A percentile compares a stretch with the other conserved stretches of the same genome.
Conservation (phyloP, 192 early-diverging fungal species). For the Backusella liffmaniae region DNA sequence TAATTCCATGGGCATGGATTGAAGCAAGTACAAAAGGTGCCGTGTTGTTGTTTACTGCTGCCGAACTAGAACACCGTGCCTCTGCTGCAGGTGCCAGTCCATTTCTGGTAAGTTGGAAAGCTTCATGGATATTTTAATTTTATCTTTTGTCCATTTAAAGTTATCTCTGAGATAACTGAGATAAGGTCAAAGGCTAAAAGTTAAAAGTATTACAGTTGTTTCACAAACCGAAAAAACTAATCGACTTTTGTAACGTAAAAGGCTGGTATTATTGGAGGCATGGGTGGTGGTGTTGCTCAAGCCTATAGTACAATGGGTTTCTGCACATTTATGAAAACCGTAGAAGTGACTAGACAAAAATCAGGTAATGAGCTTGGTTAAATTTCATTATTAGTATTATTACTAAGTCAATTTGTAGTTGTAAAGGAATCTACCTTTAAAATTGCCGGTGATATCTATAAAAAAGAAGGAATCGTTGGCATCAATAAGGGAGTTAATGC, state of each 20-base stretch:
- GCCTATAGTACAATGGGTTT: slow-evolving; percentile 99
- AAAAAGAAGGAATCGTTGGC: slow-evolving; percentile 89
- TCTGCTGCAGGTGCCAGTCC: slow-evolving; percentile 49
- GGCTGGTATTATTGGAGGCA: slow-evolving; percentile 86
- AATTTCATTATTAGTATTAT: background rate
- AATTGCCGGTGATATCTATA: slow-evolving; percentile 87
- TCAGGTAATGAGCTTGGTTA: slow-evolving; percentile 29
- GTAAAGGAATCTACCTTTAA: slow-evolving; percentile 71
- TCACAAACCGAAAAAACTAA: background rate
- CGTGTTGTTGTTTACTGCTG: slow-evolving; percentile 58
- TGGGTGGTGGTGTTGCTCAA: slow-evolving; percentile 92
- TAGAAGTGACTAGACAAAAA: slow-evolving; percentile 97
- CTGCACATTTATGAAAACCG: slow-evolving; percentile 99
- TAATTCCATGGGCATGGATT: slow-evolving; percentile 68
- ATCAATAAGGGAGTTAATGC: slow-evolving; percentile 99
- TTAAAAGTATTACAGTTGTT: background rate
- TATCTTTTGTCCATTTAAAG: background rate
- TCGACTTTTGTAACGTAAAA: slow-evolving; percentile 10
- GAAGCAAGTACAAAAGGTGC: slow-evolving; percentile 64
- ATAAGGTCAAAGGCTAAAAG: background rate
- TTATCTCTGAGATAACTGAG: background rate
- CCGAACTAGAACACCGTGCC: slow-evolving; percentile 55
- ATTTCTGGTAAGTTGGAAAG: slow-evolving; percentile 40
- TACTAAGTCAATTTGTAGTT: slow-evolving; percentile 10
- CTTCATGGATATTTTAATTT: background rate